Base-by-base conservation (phyloP, 345 rosid genomes). In the Euphorbia lathyris region DNA sequence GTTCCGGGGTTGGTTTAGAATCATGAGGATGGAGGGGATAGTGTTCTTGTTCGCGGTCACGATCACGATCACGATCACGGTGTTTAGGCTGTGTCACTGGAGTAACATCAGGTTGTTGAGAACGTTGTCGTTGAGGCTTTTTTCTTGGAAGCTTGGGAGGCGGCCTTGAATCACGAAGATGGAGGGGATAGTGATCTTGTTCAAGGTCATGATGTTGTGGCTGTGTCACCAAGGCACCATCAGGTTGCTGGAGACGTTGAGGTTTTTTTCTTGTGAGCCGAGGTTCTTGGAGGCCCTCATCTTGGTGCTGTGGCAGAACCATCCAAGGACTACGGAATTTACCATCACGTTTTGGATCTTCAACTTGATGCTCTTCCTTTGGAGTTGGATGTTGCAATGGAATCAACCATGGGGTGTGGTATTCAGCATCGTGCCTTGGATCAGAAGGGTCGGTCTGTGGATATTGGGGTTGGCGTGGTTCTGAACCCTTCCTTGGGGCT, bases 251-350 rank as follows among this genome's bases (percentile, higher is more conserved):
- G 3, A 58, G 43, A 5, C 32, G 43, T 16, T 19, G 40, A 1
- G 38, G 58, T 29, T 22, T 22, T 55, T 23, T 55, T 23, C 13
- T 22, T 8, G 65, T 17, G 4, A 29, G 63, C 11, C 27, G 63
- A 16, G 20, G n/a, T 27, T 22, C 19, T 13, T 25, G 52, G 47
- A 26, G 10, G 7, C 45, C 30, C 9, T 55, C 55, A 10, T 20
- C 40, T 17, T 14, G 56, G n/a, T 11, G 65, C 11, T 1, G 72
- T 26, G 64, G 55, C 26, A 5, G 50, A 17, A 14, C 8, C 20
- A 13, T 7, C 66, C 71, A 50, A 9, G 74, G 67, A 47, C 69
- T 68, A n/a, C 29, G 38, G 58, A 20, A 45, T 34, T 63, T 22
- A 9, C 42, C 34, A 8, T 12, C 76, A 43, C 53, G 32, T 32